These are phyloP conservation scores for Geum urbanum DNA, from an alignment of 306 rosid species.

Conservation along the genomic window DNA sequence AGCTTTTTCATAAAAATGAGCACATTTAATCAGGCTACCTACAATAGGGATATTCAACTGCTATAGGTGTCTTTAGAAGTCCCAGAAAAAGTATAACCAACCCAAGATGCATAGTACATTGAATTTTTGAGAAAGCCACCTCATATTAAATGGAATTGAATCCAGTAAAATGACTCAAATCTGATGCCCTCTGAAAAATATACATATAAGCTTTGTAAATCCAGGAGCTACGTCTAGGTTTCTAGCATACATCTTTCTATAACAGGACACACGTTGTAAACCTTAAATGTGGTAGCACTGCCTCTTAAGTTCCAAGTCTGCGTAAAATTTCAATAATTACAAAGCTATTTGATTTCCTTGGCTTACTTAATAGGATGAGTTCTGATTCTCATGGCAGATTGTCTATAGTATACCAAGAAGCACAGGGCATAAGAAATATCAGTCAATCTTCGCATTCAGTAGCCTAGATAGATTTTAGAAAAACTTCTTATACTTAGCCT, in stretches of 20 bases:
- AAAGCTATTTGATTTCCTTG: slow-evolving; percentile 3
- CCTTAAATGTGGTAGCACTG: neutral
- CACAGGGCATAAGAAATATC: neutral
- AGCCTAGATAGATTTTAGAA: neutral
- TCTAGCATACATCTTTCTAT: neutral
- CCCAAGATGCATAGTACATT: no score
- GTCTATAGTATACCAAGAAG: neutral
- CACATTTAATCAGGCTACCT: slow-evolving; percentile 13
- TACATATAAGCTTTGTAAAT: neutral
- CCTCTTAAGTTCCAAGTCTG: neutral
- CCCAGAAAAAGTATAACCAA: neutral
- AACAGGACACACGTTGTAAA: neutral
- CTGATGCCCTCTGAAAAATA: neutral
- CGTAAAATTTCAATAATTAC: neutral
- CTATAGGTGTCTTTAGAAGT: neutral
- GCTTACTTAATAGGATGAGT: neutral
- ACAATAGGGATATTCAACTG: slow-evolving; percentile 10
- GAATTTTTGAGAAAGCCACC: no score
- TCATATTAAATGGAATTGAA: no score
- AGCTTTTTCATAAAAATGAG: slow-evolving; percentile 44
- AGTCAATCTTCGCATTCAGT: neutral
- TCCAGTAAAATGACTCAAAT: neutral
- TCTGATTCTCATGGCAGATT: neutral
- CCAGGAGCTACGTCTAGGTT: neutral
- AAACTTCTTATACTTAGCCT: neutral